Percentiles rank a stretch among this genome's conserved stretches.
Evolutionary conservation across 208 protist species (phyloP).

Genomic region (Trichomonas tenax): DNA sequence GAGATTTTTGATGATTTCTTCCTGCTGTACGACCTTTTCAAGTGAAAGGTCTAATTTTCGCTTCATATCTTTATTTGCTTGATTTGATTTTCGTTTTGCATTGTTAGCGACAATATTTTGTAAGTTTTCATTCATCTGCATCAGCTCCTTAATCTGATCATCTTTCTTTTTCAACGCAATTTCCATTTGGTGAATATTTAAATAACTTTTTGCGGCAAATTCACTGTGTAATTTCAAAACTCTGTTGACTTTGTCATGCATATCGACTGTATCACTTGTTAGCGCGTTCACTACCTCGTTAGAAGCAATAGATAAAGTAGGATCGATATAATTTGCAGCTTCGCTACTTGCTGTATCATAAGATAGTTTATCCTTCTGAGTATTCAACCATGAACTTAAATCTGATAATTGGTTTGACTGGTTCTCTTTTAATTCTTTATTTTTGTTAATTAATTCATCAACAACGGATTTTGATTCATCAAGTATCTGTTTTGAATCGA

Average conservation of each 20-base stretch:
- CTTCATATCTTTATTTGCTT: background rate
- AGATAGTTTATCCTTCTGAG: background rate
- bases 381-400: background rate
- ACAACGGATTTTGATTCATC: background rate
- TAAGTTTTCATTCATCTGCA: background rate
- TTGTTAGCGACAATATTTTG: background rate
- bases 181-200: background rate
- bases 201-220: background rate
- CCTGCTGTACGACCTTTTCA: background rate
- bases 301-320: background rate
- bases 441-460: background rate
- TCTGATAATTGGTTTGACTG: background rate
- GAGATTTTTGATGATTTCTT: background rate
- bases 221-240: background rate
- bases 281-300: background rate
- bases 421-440: background rate
- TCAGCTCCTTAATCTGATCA: background rate
- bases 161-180: background rate
- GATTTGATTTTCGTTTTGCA: background rate
- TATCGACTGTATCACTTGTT: background rate
- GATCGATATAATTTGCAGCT: background rate
- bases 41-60: background rate
- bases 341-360: background rate
- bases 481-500: background rate
- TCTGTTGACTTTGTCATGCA: background rate